Evolutionary conservation across 2,329 filamentous ascomycete species (phyloP), one percentile per base, ranked within the genome.

Genomic region (Penicillium verrucosum): DNA sequence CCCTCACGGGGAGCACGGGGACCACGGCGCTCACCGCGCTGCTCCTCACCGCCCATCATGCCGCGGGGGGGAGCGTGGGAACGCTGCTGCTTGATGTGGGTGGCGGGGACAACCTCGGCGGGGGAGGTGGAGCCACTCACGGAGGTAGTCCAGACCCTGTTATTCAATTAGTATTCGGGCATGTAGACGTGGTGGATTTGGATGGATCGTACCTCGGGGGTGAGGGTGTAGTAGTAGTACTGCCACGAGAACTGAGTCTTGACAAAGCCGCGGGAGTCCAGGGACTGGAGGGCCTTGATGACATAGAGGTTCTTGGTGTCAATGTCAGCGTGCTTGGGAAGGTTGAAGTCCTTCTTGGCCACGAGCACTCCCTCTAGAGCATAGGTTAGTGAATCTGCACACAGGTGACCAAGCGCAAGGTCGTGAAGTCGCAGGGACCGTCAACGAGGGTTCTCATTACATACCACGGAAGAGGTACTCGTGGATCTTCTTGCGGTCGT

Each of bases 221-320:
- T 97, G 81, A 99, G 89, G 81, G 94, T 97, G 89, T 99, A 99
- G 90, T 99, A 99, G 89, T 97, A 96, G 87, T 92, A 96, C 83
- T 96, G 92, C 92, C 92, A 96, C 70, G 92, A 96, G 89, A 99
- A 99, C 82, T 95, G 94, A 73, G 94, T 99, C 90, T 99, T 99
- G 83, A 99, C 87, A 82, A 90, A 97, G 78, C 93, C 93, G 79
- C 94, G 93, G 72, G 92, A 97, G 84, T 88, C 96, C 77, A 99
- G 88, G 67, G 94, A 99, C 85, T 99, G 94, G 83, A 87, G 89
- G 75, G 94, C 94, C 88, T 99, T 99, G 87, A 99, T 90, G 80
- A 97, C 93, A 80, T 82, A 97, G 75, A 99, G 90, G 88, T 99
- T 99, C 89, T 96, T 96, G 81, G 92, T 96, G 85, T 97, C 94